These are phyloP conservation scores for Lotmaria passim DNA, from an alignment of 208 protist genomes.

Conservation along the genomic window DNA sequence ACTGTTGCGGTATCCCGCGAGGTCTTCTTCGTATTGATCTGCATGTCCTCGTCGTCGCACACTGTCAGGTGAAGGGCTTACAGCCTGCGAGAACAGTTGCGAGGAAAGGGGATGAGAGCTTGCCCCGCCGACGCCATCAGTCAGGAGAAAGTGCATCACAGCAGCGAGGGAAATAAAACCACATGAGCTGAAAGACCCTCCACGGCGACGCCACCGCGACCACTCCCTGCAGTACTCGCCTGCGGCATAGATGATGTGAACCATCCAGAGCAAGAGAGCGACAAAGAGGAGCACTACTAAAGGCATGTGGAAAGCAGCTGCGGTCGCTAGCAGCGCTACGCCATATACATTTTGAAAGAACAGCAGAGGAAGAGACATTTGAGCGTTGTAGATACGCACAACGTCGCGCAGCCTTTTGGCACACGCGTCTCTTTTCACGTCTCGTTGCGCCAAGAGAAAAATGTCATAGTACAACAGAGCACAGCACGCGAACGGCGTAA, in stretches of 20 bases:
- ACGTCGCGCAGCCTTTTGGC: slow-evolving; percentile 33
- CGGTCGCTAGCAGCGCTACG: slow-evolving; percentile 51
- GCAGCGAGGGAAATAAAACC: slow-evolving; percentile 28
- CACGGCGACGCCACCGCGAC: slow-evolving; percentile 36
- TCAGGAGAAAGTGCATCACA: slow-evolving; percentile 31
- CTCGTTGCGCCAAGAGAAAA: slow-evolving; percentile 27
- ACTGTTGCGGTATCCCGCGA: slow-evolving; percentile 20
- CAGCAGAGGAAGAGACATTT: slow-evolving; percentile 57
- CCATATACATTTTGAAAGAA: slow-evolving; percentile 66
- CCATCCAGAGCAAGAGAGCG: slow-evolving; percentile 38
- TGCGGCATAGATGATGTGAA: slow-evolving; percentile 43
- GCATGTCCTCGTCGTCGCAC: neutral
- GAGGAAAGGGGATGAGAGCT: neutral
- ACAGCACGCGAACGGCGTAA: slow-evolving; percentile 65
- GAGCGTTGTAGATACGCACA: slow-evolving; percentile 52
- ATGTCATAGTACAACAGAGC: slow-evolving; percentile 66
- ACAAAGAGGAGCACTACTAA: slow-evolving; percentile 59
- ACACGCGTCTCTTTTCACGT: neutral
- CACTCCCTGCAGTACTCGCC: slow-evolving; percentile 49
- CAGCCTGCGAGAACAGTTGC: neutral
- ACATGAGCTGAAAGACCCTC: slow-evolving; percentile 9
- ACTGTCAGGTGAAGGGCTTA: neutral
- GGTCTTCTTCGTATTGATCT: slow-evolving; percentile 19
- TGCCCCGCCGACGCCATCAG: neutral
- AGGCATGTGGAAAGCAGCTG: slow-evolving; percentile 63